Percentiles rank a stretch among this genome's conserved stretches.
Conservation (phyloP, 331 rosid genomes). For the Quercus phellos region DNA sequence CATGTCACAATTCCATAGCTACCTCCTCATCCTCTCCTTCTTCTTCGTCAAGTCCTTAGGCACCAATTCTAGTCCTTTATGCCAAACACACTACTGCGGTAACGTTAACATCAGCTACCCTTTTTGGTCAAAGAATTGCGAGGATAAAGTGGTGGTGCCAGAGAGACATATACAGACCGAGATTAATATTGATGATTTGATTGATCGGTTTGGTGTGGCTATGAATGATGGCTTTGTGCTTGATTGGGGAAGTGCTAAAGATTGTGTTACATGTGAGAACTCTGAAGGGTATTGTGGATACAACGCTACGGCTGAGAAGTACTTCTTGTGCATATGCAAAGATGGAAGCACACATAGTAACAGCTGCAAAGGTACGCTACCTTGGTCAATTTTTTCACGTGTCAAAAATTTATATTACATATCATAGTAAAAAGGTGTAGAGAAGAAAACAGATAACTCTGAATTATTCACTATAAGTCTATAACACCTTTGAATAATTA, state of each 20-base stretch:
- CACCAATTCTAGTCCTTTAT: not conserved
- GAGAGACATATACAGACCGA: conserved; percentile 19
- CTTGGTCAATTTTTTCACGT: not conserved
- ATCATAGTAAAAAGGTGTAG: no score
- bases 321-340: conserved; percentile 25
- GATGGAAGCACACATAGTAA: conserved; percentile 19
- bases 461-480: no score
- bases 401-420: no score
- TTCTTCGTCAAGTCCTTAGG: no score
- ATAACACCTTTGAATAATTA: no score
- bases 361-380: conserved; percentile 30
- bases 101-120: conserved; percentile 21
- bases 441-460: no score
- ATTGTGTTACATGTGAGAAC: conserved; percentile 27
- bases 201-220: conserved; percentile 22
- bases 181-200: not conserved
- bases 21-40: no score
- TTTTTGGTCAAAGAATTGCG: conserved; percentile 23
- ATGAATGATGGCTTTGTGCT: conserved; percentile 38
- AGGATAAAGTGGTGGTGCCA: conserved; percentile 25
- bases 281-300: conserved; percentile 27
- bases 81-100: conserved; percentile 2
- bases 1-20: conserved; percentile 9
- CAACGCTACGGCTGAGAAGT: not conserved
- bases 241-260: conserved; percentile 18